These are phyloP conservation scores for Nemania serpens DNA, from an alignment of 2,329 filamentous ascomycete genomes.

Conservation along the genomic window DNA sequence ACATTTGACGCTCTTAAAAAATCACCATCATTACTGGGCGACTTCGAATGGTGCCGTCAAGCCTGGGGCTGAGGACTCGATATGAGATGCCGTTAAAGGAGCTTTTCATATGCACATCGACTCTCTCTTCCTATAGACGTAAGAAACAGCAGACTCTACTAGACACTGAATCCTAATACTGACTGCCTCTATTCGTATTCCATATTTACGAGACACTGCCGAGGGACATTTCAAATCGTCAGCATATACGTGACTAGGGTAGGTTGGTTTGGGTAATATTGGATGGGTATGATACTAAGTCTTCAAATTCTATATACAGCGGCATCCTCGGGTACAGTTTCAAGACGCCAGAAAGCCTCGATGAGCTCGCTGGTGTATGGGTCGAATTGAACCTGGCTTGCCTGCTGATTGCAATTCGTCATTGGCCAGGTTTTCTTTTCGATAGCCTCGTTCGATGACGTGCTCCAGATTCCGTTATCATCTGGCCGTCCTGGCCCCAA, in stretches of 20 bases:
- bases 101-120: too few relatives aligned
- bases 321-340: conserved; percentile 17
- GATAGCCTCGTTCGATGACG: not conserved
- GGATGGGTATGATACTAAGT: conserved; percentile 39
- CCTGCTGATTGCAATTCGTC: conserved; percentile 5
- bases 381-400: not conserved
- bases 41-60: too few relatives aligned
- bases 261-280: conserved; percentile 8
- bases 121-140: too few relatives aligned
- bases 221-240: not conserved
- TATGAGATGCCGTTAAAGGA: too few relatives aligned
- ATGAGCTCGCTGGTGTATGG: conserved; percentile 5
- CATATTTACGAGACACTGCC: too few relatives aligned
- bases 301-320: conserved; percentile 40
- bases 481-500: conserved; percentile 8
- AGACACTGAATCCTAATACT: too few relatives aligned
- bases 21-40: too few relatives aligned
- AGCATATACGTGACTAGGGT: not conserved
- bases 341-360: conserved; percentile 1
- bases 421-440: conserved; percentile 1
- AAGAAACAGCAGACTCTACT: too few relatives aligned
- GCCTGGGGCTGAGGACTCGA: too few relatives aligned
- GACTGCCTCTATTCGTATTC: too few relatives aligned
- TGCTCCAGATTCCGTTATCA: not conserved
- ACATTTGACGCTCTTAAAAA: too few relatives aligned